Evolutionary conservation across 176 grass and related monocot genomes (phyloP).

Genomic region (Phyllostachys edulis): DNA sequence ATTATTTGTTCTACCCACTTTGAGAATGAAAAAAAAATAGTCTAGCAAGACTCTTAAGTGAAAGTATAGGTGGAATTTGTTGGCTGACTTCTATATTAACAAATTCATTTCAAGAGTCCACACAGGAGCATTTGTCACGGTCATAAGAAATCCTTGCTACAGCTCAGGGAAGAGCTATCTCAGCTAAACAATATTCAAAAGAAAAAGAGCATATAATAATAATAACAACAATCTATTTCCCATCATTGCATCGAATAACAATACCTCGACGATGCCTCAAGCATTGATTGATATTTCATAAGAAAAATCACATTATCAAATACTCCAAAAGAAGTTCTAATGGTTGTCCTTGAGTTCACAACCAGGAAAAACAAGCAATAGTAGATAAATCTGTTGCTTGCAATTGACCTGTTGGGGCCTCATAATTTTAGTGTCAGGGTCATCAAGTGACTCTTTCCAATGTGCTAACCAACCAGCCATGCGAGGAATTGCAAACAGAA

Average conservation of each 20-base stretch:
- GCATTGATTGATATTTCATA: background rate
- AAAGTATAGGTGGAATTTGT: background rate
- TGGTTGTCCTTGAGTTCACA: background rate
- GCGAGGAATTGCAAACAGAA: conserved; percentile 88
- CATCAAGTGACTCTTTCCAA: conserved; percentile 97
- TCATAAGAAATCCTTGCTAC: background rate
- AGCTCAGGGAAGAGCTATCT: background rate
- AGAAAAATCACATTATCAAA: background rate
- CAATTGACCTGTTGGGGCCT: conserved; percentile 89
- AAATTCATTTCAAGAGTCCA: background rate
- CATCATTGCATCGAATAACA: background rate
- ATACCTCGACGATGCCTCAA: background rate
- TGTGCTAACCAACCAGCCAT: conserved; percentile 97
- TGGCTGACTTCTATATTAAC: background rate
- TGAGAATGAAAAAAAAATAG: background rate
- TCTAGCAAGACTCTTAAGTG: background rate
- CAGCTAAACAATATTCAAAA: background rate
- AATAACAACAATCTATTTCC: background rate
- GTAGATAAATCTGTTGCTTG: background rate
- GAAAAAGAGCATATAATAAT: background rate
- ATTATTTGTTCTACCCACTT: background rate
- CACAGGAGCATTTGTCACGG: background rate
- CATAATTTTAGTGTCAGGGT: conserved; percentile 94
- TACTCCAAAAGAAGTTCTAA: background rate
- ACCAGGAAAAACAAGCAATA: background rate